phyloP scores from a whole-genome alignment of 208 protist species.

The Wallacemonas sp. region DNA sequence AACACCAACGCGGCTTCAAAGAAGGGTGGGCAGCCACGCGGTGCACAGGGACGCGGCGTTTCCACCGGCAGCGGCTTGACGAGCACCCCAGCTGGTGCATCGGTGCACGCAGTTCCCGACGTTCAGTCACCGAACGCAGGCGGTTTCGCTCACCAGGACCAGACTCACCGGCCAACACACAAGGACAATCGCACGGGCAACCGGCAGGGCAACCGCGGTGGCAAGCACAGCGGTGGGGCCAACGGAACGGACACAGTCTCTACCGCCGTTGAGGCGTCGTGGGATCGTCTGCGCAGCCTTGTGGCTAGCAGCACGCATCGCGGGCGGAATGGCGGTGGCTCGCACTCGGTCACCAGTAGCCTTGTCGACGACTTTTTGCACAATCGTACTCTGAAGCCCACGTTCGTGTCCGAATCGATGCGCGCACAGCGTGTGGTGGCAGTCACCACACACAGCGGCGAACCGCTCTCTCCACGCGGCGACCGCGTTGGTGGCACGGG shows the following conservation, averaged over 20 bases:
- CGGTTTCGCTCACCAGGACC: conserved; percentile 22
- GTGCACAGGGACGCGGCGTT: background rate
- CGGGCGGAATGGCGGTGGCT: no score
- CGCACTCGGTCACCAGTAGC: conserved; percentile 14
- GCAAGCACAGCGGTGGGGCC: conserved; percentile 15
- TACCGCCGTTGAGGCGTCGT: conserved; percentile 25
- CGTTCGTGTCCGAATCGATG: conserved; percentile 69
- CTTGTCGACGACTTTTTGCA: conserved; percentile 36
- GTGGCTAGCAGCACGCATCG: conserved; percentile 30
- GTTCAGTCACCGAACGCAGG: conserved; percentile 23
- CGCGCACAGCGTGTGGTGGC: conserved; percentile 67
- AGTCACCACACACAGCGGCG: conserved; percentile 66
- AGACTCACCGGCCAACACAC: background rate
- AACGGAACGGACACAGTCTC: conserved; percentile 11
- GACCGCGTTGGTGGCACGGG: conserved; percentile 61
- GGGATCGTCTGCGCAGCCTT: conserved; percentile 34
- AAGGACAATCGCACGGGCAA: background rate
- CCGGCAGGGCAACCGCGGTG: background rate
- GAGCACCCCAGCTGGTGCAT: background rate
- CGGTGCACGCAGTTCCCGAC: conserved; percentile 15
- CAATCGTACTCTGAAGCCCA: conserved; percentile 23
- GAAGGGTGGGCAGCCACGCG: background rate
- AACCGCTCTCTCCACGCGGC: conserved; percentile 76
- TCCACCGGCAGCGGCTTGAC: background rate
- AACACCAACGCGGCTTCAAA: conserved; percentile 4